Conservation (phyloP, 164 flowering plant species). For the Nymphaea colorata region DNA sequence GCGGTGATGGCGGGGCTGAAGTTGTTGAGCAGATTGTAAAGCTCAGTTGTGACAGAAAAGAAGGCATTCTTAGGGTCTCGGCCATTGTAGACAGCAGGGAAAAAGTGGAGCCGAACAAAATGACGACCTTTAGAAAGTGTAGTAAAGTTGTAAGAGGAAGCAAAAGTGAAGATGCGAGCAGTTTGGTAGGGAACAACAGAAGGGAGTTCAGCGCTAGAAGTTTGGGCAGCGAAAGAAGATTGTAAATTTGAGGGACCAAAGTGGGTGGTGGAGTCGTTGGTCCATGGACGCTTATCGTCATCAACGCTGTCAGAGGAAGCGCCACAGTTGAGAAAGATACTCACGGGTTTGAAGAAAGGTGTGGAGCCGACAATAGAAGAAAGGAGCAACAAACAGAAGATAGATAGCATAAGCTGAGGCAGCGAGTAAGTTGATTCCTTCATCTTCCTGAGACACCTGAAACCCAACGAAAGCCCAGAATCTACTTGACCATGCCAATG, state of each 20-base stretch:
- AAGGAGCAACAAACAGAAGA: not conserved
- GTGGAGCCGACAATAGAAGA: not conserved
- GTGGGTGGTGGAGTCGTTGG: conserved; percentile 40
- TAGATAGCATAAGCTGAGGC: too few species aligned
- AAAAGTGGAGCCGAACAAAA: conserved; percentile 60
- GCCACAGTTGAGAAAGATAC: conserved; percentile 53
- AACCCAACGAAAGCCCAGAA: too few species aligned
- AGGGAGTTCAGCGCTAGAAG: conserved; percentile 51
- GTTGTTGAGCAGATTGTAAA: conserved; percentile 46
- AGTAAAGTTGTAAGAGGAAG: conserved; percentile 60
- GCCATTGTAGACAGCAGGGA: conserved; percentile 38
- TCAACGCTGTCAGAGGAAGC: conserved; percentile 27
- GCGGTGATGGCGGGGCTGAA: conserved; percentile 66
- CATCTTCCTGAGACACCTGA: too few species aligned
- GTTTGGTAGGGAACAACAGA: conserved; percentile 59
- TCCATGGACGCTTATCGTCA: conserved; percentile 46
- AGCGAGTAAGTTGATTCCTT: too few species aligned
- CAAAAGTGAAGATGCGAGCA: conserved; percentile 43
- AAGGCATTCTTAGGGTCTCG: conserved; percentile 34
- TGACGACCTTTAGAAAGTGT: conserved; percentile 47
- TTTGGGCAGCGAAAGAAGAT: conserved; percentile 9
- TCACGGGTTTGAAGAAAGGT: conserved; percentile 15
- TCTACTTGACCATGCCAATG: too few species aligned
- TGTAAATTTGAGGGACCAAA: conserved; percentile 35
- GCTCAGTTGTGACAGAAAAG: conserved; percentile 43